phyloP scores from a whole-genome alignment of 805 yeast genomes.

The Saccharomycopsis vini region DNA sequence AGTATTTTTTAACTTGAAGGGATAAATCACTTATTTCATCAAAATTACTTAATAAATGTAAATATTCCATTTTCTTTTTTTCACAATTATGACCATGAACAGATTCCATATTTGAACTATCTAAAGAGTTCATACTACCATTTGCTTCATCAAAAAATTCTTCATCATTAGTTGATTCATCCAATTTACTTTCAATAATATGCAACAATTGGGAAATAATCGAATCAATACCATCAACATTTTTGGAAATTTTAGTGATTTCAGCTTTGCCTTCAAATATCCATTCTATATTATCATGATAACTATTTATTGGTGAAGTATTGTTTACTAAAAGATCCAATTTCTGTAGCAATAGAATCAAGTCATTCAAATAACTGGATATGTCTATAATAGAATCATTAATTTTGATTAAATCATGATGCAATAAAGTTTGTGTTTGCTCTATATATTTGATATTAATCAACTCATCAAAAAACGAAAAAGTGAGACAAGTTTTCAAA shows the following conservation, averaged over 20 bases:
- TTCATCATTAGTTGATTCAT: slow-evolving; percentile 8
- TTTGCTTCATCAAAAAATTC: slow-evolving; percentile 8
- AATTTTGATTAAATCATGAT: slow-evolving; percentile 21
- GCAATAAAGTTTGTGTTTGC: slow-evolving; percentile 15
- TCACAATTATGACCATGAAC: slow-evolving; percentile 8
- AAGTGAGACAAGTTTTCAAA: slow-evolving; percentile 18
- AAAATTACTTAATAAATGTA: slow-evolving; percentile 20
- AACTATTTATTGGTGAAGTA: slow-evolving; percentile 16
- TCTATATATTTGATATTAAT: slow-evolving; percentile 17
- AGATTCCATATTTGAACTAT: background rate
- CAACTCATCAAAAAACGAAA: slow-evolving; percentile 19
- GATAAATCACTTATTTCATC: slow-evolving; percentile 25
- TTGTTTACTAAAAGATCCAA: slow-evolving; percentile 15
- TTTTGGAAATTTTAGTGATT: slow-evolving; percentile 20
- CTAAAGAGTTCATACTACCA: background rate
- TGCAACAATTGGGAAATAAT: slow-evolving; percentile 22
- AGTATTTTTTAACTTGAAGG: slow-evolving; percentile 22
- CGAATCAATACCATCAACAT: slow-evolving; percentile 22
- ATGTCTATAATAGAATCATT: slow-evolving; percentile 27
- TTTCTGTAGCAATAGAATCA: slow-evolving; percentile 12
- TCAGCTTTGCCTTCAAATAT: slow-evolving; percentile 24
- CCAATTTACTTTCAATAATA: slow-evolving; percentile 20
- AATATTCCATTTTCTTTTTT: slow-evolving; percentile 14
- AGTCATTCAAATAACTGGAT: slow-evolving; percentile 21
- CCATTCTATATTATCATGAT: slow-evolving; percentile 23